Evolutionary conservation across 2,329 filamentous ascomycete genomes (phyloP).

Genomic region (Verticillium tricorpus): DNA sequence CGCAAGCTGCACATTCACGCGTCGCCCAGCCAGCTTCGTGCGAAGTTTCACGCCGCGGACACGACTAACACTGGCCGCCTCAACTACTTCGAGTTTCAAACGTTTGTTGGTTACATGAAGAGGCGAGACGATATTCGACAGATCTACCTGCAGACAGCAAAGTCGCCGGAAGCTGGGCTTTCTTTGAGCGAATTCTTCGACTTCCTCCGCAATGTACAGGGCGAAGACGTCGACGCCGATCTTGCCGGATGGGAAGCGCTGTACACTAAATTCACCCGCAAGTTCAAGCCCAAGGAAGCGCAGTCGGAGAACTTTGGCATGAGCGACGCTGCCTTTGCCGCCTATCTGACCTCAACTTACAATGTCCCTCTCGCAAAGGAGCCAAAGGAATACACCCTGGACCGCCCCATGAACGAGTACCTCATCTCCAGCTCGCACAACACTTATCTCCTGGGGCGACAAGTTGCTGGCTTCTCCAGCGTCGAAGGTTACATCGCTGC

Average conservation of each 20-base stretch:
- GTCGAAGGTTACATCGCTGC: conserved; percentile 93
- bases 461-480: conserved; percentile 85
- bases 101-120: conserved; percentile 80
- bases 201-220: conserved; percentile 72
- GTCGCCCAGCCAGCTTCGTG: conserved; percentile 66
- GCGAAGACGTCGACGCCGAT: conserved; percentile 68
- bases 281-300: conserved; percentile 45
- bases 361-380: conserved; percentile 64
- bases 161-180: conserved; percentile 59
- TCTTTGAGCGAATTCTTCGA: conserved; percentile 67
- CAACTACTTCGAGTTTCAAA: conserved; percentile 75
- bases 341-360: conserved; percentile 68
- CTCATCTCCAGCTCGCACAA: conserved; percentile 99
- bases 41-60: conserved; percentile 72
- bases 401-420: conserved; percentile 90
- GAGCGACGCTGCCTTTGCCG: conserved; percentile 73
- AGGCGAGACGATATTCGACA: conserved; percentile 74
- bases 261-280: conserved; percentile 67
- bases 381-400: conserved; percentile 59
- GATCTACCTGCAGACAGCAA: conserved; percentile 62
- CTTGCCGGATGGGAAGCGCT: conserved; percentile 62
- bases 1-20: conserved; percentile 90
- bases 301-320: conserved; percentile 44
- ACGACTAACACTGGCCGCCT: conserved; percentile 59
- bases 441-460: conserved; percentile 88